Evolutionary conservation across 768 basidiomycete genomes (phyloP).

Genomic region (Pisolithus albus): DNA sequence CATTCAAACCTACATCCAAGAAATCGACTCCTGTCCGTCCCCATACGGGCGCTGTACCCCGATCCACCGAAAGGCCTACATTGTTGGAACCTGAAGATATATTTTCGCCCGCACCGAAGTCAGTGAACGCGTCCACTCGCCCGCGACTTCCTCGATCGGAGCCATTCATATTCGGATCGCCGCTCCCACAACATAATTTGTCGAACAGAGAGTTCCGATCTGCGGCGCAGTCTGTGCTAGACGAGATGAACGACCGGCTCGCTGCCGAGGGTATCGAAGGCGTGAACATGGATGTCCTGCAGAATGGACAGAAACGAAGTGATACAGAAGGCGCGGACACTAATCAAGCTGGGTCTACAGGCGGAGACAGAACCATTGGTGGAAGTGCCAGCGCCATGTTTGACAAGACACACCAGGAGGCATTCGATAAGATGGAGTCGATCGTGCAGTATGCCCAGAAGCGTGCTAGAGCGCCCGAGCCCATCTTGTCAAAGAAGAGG

Average conservation of each 20-base stretch:
- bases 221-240: constrained; percentile 64
- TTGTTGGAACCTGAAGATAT: constrained; percentile 29
- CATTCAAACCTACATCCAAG: constrained; percentile 17
- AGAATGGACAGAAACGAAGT: constrained; percentile 16
- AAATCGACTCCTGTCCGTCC: constrained; percentile 7
- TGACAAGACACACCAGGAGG: constrained; percentile 54
- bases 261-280: constrained; percentile 48
- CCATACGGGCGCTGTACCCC: constrained; percentile 21
- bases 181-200: constrained; percentile 53
- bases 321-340: background rate
- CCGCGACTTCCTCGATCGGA: constrained; percentile 24
- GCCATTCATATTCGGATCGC: constrained; percentile 76
- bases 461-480: constrained; percentile 19
- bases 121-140: constrained; percentile 10
- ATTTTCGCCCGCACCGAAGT: constrained; percentile 34
- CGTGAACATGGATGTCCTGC: constrained; percentile 41
- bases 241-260: constrained; percentile 77
- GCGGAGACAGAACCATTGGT: constrained; percentile 7
- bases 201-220: constrained; percentile 61
- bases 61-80: constrained; percentile 24
- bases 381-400: constrained; percentile 33
- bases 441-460: constrained; percentile 53
- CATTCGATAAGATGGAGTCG: constrained; percentile 74
- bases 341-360: background rate
- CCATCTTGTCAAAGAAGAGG: constrained; percentile 32